Conservation (phyloP, 257 asterid species). For the Haberlea rhodopensis region DNA sequence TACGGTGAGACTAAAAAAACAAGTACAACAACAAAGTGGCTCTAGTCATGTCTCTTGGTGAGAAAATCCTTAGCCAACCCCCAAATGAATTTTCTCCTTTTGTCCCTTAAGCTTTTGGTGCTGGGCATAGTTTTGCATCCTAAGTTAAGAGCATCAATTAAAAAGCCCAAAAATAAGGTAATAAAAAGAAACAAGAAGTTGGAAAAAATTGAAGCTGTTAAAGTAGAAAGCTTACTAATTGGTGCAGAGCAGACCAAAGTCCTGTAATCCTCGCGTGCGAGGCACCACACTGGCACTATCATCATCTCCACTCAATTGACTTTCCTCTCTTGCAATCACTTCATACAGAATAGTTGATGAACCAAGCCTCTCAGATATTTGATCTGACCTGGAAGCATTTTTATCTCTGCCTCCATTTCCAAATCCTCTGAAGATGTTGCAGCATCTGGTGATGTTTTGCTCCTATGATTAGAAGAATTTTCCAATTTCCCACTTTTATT, state of each 20-base stretch:
- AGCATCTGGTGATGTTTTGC: too few species aligned
- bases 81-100: conserved; percentile 26
- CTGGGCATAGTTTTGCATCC: conserved; percentile 22
- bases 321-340: too few species aligned
- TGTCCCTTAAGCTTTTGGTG: conserved; percentile 24
- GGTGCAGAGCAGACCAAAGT: too few species aligned
- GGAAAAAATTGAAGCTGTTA: too few species aligned
- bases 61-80: too few species aligned
- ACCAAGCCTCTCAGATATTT: too few species aligned
- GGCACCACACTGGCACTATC: too few species aligned
- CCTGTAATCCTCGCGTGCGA: too few species aligned
- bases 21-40: conserved; percentile 31
- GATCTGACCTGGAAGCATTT: conserved; percentile 30
- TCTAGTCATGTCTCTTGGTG: conserved; percentile 40
- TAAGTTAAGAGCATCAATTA: conserved; percentile 28
- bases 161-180: conserved; percentile 19
- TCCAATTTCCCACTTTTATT: conserved; percentile 63
- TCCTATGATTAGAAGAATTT: conserved; percentile 47
- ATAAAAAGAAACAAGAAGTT: too few species aligned
- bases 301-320: too few species aligned
- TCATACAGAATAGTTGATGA: too few species aligned
- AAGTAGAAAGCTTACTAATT: too few species aligned
- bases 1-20: conserved; percentile 37
- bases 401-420: conserved; percentile 44
- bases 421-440: conserved; percentile 38